Evolutionary conservation across 2,329 filamentous ascomycete species (phyloP).

Genomic region (Aspergillus sp.): DNA sequence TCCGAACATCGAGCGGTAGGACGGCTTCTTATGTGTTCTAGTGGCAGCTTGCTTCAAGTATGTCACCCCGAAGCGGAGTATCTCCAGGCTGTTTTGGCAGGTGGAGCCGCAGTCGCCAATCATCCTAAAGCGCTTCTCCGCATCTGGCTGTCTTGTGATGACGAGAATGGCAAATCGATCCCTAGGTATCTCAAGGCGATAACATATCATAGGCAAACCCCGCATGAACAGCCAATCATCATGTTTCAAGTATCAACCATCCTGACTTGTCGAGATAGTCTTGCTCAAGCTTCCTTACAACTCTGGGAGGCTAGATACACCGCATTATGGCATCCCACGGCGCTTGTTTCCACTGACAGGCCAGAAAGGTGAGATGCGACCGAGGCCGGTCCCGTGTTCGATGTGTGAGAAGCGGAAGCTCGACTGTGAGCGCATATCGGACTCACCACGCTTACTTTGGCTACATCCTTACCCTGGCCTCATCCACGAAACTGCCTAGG

Average conservation of each 20-base stretch:
- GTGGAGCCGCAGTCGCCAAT: not conserved
- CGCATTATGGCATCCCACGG: not conserved
- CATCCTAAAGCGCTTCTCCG: not conserved
- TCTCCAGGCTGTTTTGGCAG: not conserved
- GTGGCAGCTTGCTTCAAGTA: not conserved
- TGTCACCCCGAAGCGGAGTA: not conserved
- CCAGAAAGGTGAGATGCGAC: constrained; percentile 15
- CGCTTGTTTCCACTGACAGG: constrained; percentile 9
- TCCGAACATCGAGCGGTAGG: not conserved
- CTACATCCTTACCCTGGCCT: not conserved
- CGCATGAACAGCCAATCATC: not conserved
- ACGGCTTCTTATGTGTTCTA: not conserved
- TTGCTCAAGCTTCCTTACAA: too few species aligned
- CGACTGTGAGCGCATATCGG: not conserved
- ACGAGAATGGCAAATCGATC: too few species aligned
- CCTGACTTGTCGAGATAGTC: not conserved
- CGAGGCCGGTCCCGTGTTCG: constrained; percentile 4
- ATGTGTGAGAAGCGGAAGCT: not conserved
- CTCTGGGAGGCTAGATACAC: not conserved
- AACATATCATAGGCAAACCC: not conserved
- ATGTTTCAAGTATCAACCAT: not conserved
- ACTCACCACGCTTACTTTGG: constrained; percentile 10
- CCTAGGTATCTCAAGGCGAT: not conserved
- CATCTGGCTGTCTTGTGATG: not conserved
- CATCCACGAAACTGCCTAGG: not conserved